A percentile compares a stretch with the other conserved stretches of the same genome.
Evolutionary conservation across 2,329 filamentous ascomycete species (phyloP).

Genomic region (Diaporthe ampelina): DNA sequence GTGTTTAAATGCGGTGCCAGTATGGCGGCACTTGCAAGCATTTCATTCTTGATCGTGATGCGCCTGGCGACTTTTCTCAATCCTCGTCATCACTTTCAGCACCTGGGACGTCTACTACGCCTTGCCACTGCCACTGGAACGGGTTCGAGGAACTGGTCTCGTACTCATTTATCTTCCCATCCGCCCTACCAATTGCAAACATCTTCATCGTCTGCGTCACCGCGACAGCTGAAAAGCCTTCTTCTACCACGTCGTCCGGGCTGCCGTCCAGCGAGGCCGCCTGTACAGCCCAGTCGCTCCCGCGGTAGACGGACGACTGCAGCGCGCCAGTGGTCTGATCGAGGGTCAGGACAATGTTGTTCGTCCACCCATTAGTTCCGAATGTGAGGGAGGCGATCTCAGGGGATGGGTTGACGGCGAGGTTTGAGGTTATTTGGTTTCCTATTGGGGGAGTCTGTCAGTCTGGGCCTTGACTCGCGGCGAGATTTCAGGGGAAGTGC

Average conservation of each 20-base stretch:
- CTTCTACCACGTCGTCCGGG: neutral
- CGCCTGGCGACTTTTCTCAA: neutral
- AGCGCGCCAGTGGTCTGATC: slow-evolving; percentile 35
- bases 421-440: slow-evolving; percentile 31
- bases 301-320: slow-evolving; percentile 33
- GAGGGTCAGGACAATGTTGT: slow-evolving; percentile 39
- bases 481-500: neutral
- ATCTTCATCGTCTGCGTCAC: slow-evolving; percentile 39
- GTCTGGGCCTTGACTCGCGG: neutral
- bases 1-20: neutral
- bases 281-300: slow-evolving; percentile 35
- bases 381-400: slow-evolving; percentile 41
- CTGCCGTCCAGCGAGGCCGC: slow-evolving; percentile 25
- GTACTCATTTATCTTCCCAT: slow-evolving; percentile 41
- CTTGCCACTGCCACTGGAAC: slow-evolving; percentile 36
- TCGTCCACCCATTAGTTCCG: slow-evolving; percentile 40
- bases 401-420: slow-evolving; percentile 37
- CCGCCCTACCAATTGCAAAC: slow-evolving; percentile 24
- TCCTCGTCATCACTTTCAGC: neutral
- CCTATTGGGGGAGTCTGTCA: slow-evolving; percentile 10
- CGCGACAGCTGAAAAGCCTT: slow-evolving; percentile 36
- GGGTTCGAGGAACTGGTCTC: slow-evolving; percentile 33
- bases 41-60: neutral
- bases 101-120: neutral
- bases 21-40: no score